These are phyloP conservation scores for Paragyromitra xinjiangensis DNA, from an alignment of 495 filamentous ascomycete genomes.

Conservation along the genomic window DNA sequence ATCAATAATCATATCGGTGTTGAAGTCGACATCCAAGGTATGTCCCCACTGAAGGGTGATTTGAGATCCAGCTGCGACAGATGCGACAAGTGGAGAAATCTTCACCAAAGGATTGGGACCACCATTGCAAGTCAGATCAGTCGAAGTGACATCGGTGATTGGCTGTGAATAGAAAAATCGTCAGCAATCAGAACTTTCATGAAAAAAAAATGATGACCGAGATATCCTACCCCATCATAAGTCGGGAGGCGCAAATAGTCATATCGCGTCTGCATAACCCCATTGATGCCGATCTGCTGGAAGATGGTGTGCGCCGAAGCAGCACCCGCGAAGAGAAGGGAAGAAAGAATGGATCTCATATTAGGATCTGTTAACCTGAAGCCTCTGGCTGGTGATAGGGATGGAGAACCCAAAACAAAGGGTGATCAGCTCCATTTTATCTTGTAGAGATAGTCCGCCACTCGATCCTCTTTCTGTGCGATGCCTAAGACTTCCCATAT, in stretches of 20 bases:
- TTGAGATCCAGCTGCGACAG: conserved; percentile 48
- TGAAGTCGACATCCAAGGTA: conserved; percentile 44
- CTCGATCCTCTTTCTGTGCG: conserved; percentile 17
- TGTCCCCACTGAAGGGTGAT: conserved; percentile 54
- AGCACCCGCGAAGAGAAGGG: conserved; percentile 55
- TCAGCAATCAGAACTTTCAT: conserved; percentile 1
- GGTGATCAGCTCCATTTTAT: conserved; percentile 43
- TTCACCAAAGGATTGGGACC: conserved; percentile 62
- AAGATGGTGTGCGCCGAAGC: conserved; percentile 68
- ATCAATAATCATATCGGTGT: conserved; percentile 53
- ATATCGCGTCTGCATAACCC: conserved; percentile 48
- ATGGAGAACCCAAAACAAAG: conserved; percentile 28
- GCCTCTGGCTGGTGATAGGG: background rate
- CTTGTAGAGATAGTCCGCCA: conserved; percentile 7
- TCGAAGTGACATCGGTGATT: conserved; percentile 65
- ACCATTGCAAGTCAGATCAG: conserved; percentile 66
- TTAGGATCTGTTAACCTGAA: conserved; percentile 14
- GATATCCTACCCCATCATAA: conserved; percentile 60
- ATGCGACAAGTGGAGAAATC: conserved; percentile 48
- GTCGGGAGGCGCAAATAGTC: conserved; percentile 61
- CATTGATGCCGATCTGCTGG: conserved; percentile 61
- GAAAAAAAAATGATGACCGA: background rate
- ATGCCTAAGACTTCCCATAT: conserved; percentile 38
- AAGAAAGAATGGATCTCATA: conserved; percentile 44
- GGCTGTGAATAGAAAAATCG: conserved; percentile 55